Conservation (phyloP, 2,329 filamentous ascomycete species). For the Colletotrichum noveboracense region DNA sequence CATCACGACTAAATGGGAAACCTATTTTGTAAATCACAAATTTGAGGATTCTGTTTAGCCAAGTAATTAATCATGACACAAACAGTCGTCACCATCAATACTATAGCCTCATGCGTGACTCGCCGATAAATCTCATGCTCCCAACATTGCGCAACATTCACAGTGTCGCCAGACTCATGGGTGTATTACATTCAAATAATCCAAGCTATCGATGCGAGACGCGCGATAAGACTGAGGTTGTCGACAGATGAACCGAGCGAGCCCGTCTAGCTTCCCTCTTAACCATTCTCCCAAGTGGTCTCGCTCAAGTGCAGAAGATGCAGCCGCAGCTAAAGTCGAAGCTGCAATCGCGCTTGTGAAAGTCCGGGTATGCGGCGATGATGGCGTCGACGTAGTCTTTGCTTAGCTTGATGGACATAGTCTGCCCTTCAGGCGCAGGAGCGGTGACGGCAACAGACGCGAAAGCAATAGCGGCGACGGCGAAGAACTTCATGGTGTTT, state of each 20-base stretch:
- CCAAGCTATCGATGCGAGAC: not conserved
- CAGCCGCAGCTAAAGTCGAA: not conserved
- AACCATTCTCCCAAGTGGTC: no score
- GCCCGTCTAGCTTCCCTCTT: no score
- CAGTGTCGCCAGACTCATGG: not conserved
- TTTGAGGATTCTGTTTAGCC: not conserved
- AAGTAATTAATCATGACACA: not conserved
- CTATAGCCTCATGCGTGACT: no score
- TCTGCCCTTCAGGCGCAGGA: not conserved
- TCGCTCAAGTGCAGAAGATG: not conserved
- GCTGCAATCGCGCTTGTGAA: not conserved
- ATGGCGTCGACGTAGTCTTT: conserved; percentile 13
- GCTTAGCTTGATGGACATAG: not conserved
- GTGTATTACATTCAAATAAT: not conserved
- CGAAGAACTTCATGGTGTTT: not conserved
- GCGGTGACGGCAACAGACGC: not conserved
- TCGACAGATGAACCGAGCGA: no score
- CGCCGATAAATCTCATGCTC: rapidly evolving
- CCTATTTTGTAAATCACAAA: not conserved
- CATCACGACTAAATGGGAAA: not conserved
- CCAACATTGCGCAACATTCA: not conserved
- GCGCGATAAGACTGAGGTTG: not conserved
- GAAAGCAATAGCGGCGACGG: not conserved
- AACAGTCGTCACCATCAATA: no score
- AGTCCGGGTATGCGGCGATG: not conserved